Evolutionary conservation across 352 stramenopile genomes (phyloP), one percentile per base, ranked within the genome.

Genomic region (Pythium periplocum): DNA sequence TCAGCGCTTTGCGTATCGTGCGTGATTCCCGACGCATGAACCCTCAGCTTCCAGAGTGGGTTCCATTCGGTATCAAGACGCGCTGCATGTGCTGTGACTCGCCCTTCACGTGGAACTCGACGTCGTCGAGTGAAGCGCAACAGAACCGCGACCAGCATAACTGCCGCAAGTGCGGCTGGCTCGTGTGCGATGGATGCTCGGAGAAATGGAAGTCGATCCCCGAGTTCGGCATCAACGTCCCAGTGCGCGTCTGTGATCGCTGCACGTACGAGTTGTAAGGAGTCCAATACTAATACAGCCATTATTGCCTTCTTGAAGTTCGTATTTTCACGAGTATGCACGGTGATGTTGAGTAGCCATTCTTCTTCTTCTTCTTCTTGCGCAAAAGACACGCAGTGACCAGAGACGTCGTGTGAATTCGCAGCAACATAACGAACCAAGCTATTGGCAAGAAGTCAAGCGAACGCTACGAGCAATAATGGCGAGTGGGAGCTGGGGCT

Each of bases 141-240:
- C 76, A 90, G 50, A 92, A 93, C 47, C 78, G 79, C 35, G 87
- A 96, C 64, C 87, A 96, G 64, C 86, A 96, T 69, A 96, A 96
- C 55, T 96, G 87, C 63, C 70, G 83, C 51, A 83, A 75, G 31
- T 95, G 84, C 50, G 84, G 84, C 11, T 78, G 68, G 42, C 69
- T 95, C 31, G 79, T 93, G 12, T 95, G 84, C 45, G 78, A 89
- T 58, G 83, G 83, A n/a, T 95, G 84, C 48, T 95, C 84, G 1
- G 64, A 90, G 34, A 95, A 95, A 51, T 75, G 69, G 57, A 90
- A 87, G 56, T 89, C 84, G 4, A 89, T 95, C 40, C 82, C 84
- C 0, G 74, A 91, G 54, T 95, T 86, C 49, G 84, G 84, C 33
- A 89, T 95, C 64, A 90, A 95, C 49, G 73, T 86, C 34, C 81